Base-by-base conservation (phyloP, 352 stramenopile genomes). In the Peronospora belbahrii region DNA sequence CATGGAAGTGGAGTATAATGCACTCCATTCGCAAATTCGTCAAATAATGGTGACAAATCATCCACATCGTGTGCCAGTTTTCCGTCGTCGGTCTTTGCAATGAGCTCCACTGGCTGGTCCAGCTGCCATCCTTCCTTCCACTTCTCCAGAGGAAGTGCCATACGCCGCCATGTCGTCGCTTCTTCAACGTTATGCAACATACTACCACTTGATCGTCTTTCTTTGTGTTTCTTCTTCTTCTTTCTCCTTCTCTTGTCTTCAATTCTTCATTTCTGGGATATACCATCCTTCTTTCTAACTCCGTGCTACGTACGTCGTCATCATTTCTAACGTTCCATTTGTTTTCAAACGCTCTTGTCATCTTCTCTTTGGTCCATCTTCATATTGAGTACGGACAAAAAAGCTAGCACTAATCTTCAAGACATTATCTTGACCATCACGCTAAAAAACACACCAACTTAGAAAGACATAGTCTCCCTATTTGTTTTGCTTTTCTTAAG, bases 391-490 rank as follows among this genome's bases (percentile, higher is more conserved):
- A 88, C 63, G 62, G 71, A 83, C 70, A 64, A 60, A 75, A 70
- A 52, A 79, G 64, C 52, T 72, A 66, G 67, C 52, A 67, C 53
- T 70, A 48, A 65, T 67, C 46, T 59, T 76, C 68, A 85, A 77
- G 73, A 85, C 51, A 79, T 83, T 67, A 79, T 83, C 70, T 74
- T 84, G 72, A 84, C 73, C 65, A 59, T 58, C 71, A 74, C 60
- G 70, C 48, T 56, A 69, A 80, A 73, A 83, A 71, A 68, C 59
- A 68, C 53, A 75, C 73, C 76, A 79, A 85, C 74, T 88, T 88
- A 88, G 76, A 88, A 88, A 88, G 76, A 85, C 76, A 88, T 88
- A 65, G 76, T 85, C 74, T 86, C 67, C 72, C 72, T 74, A 52
- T 70, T 77, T 43, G 68, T 67, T n/a, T 69, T 85, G 64, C 73